Percentiles rank a stretch among this genome's conserved stretches.
Evolutionary conservation across 768 basidiomycete genomes (phyloP).

Genomic region (Stropharia rugosoannulata): DNA sequence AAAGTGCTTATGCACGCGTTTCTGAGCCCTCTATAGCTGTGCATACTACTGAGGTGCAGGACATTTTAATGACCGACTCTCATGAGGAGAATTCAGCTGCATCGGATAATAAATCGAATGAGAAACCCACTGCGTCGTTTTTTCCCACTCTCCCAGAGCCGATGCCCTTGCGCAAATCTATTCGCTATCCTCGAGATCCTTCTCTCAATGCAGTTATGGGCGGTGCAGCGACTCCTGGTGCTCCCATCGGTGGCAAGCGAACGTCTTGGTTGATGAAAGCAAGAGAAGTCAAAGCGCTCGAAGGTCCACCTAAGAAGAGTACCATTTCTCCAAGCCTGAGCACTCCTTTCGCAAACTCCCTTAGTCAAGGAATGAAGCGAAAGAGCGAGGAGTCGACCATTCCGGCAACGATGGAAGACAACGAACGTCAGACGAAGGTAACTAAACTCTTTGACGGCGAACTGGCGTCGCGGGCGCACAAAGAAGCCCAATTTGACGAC

Average conservation of each 20-base stretch:
- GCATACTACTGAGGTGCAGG: constrained; percentile 1
- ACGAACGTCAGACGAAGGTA: constrained; percentile 47
- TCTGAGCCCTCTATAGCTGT: background rate
- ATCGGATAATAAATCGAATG: constrained; percentile 15
- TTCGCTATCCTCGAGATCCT: constrained; percentile 48
- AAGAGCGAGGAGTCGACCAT: constrained; percentile 58
- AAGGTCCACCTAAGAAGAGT: constrained; percentile 43
- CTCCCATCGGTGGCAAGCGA: constrained; percentile 53
- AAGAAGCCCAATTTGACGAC: constrained; percentile 29
- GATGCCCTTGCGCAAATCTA: constrained; percentile 68
- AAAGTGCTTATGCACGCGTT: background rate
- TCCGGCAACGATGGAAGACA: constrained; percentile 29
- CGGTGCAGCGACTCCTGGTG: constrained; percentile 41
- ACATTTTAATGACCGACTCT: constrained; percentile 8
- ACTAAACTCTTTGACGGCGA: constrained; percentile 43
- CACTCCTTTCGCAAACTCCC: background rate
- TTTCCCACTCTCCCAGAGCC: constrained; percentile 72
- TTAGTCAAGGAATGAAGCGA: constrained; percentile 46
- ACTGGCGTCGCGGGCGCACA: constrained; percentile 28
- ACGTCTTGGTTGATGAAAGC: constrained; percentile 83
- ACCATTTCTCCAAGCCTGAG: constrained; percentile 13
- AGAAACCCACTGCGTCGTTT: constrained; percentile 40
- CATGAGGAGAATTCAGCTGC: constrained; percentile 12
- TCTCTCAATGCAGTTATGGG: constrained; percentile 27
- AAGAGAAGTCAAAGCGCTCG: constrained; percentile 69